These are phyloP conservation scores for Endocarpon pusillum DNA, from an alignment of 495 filamentous ascomycete genomes.

Conservation along the genomic window DNA sequence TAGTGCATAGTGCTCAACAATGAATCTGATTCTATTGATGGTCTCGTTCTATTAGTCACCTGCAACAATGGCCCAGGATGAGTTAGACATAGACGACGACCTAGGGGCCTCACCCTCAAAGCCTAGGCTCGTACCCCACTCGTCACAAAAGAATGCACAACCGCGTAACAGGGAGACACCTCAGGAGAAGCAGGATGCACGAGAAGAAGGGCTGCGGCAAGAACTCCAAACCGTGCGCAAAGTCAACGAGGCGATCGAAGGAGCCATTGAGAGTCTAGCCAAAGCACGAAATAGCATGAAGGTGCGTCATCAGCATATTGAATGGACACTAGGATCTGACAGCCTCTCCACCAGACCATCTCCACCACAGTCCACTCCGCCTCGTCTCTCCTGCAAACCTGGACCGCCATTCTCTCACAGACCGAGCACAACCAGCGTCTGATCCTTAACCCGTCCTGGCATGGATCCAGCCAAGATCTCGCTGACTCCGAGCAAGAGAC, in stretches of 20 bases:
- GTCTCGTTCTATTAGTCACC: too few relatives aligned
- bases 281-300: slow-evolving; percentile 83
- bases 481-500: slow-evolving; percentile 68
- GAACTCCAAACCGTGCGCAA: slow-evolving; percentile 71
- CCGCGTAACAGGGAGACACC: slow-evolving; percentile 28
- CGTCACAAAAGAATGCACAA: too few relatives aligned
- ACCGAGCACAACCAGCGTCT: slow-evolving; percentile 94
- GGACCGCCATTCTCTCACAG: slow-evolving; percentile 88
- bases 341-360: slow-evolving; percentile 42
- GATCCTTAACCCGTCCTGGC: slow-evolving; percentile 76
- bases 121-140: too few relatives aligned
- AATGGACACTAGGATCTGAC: slow-evolving; percentile 2
- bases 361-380: slow-evolving; percentile 70
- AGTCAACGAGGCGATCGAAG: slow-evolving; percentile 77
- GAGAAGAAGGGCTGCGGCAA: slow-evolving; percentile 51
- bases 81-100: slow-evolving; percentile 1
- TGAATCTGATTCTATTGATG: too few relatives aligned
- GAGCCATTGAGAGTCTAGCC: slow-evolving; percentile 60
- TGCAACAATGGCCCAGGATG: too few relatives aligned
- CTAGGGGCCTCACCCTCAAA: slow-evolving; percentile 1
- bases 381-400: slow-evolving; percentile 87
- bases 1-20: too few relatives aligned
- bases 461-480: slow-evolving; percentile 72
- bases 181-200: slow-evolving; percentile 50
- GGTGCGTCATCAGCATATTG: slow-evolving; percentile 28